Evolutionary conservation across 2,329 filamentous ascomycete species (phyloP), one percentile per base, ranked within the genome.

Genomic region (Hypoxylon sp.): DNA sequence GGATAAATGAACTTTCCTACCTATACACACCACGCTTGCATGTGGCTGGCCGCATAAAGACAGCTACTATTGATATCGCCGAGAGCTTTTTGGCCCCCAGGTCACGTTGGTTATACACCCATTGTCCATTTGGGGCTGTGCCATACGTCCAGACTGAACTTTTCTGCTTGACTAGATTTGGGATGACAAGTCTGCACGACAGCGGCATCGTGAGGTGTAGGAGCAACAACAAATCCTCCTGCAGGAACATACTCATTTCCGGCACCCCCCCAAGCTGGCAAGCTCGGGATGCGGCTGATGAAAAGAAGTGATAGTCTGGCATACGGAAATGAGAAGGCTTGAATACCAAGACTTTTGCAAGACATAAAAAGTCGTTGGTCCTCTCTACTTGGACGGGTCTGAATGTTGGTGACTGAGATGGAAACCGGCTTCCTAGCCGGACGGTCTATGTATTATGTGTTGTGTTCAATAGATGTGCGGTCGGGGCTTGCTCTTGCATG

Each of bases 171-270:
- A n/a, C n/a, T n/a, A n/a, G n/a, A n/a, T n/a, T n/a, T n/a, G n/a
- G n/a, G n/a, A n/a, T n/a, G n/a, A n/a, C n/a, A n/a, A n/a, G n/a
- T n/a, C n/a, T 27, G 29, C 13, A 7, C 16, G 16, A 16, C 16
- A 37, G 21, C 23, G 16, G 16, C 26, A 21, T 30, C 21, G 17
- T 15, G 19, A 25, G 32, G 37, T 15, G 30, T 31, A 37, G 38
- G 9, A 37, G 11, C 38, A 19, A 43, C 17, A 26, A 34, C 12
- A 41, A 20, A 47, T 13, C 42, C 36, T 32, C 42, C 36, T 42
- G 36, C 13, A 53, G 50, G 50, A 53, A 53, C 21, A 40, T 7
- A 16, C 34, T 43, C 32, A 47, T 48, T 40, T 44, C 43, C 34
- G n/a, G 16, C 19, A 7, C 12, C 15, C 20, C 13, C 36, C 8